Conservation (phyloP, 176 grass and related monocot species). For the Guadua angustifolia region DNA sequence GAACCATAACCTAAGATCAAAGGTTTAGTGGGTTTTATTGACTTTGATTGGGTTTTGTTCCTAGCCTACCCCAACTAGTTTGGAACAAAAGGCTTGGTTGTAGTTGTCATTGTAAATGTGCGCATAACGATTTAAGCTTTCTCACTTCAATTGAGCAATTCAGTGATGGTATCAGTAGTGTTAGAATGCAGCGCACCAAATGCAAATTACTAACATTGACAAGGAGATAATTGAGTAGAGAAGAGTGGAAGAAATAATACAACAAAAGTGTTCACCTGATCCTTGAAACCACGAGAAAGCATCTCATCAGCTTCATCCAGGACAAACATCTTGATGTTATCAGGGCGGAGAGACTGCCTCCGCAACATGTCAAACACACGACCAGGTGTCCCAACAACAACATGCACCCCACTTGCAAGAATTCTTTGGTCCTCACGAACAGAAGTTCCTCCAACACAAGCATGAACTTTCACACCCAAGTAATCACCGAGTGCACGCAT, state of each 20-base stretch:
- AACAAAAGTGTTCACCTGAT: constrained; percentile 60
- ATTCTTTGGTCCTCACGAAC: constrained; percentile 94
- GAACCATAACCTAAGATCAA: too few relatives aligned
- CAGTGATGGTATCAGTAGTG: not conserved
- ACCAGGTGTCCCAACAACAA: constrained; percentile 87
- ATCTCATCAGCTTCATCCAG: constrained; percentile 96
- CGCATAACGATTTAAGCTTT: not conserved
- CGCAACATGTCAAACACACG: constrained; percentile 87
- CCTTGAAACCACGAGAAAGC: constrained; percentile 98
- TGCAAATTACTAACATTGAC: not conserved
- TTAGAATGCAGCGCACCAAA: not conserved
- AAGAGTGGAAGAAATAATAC: not conserved
- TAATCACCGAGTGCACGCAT: constrained; percentile 94
- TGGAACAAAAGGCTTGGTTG: too few relatives aligned
- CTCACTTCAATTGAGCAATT: not conserved
- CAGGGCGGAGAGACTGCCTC: constrained; percentile 84
- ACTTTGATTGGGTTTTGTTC: too few relatives aligned
- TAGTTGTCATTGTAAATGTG: not conserved
- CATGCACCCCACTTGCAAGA: constrained; percentile 81
- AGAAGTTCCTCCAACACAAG: constrained; percentile 86
- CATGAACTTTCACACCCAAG: constrained; percentile 88
- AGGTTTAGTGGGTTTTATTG: too few relatives aligned
- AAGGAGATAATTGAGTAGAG: not conserved
- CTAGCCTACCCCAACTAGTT: too few relatives aligned
- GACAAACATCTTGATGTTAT: constrained; percentile 93